Conservation (phyloP, 495 filamentous ascomycete species). For the Pseudoneurospora amorphoporcata region DNA sequence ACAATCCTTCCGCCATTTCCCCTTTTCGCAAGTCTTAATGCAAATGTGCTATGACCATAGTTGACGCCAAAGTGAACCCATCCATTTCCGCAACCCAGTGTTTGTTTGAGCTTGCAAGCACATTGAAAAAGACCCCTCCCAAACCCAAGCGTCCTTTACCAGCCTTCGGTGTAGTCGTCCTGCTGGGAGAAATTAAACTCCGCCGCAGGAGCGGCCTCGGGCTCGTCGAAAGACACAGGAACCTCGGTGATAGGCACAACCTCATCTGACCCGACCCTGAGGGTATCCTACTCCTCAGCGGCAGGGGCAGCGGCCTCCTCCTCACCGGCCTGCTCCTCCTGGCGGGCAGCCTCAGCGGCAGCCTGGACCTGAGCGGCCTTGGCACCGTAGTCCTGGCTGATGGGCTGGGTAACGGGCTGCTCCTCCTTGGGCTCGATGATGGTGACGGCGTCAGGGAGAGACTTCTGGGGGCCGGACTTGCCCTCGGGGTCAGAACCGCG, state of each 20-base stretch:
- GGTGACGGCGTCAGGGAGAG: slow-evolving; percentile 93
- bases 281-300: slow-evolving; percentile 36
- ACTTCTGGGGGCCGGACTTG: slow-evolving; percentile 94
- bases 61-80: slow-evolving; percentile 25
- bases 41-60: slow-evolving; percentile 23
- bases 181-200: not conserved
- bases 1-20: slow-evolving; percentile 19
- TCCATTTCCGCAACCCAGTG: slow-evolving; percentile 18
- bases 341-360: slow-evolving; percentile 50
- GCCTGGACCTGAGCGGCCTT: slow-evolving; percentile 82
- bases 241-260: not conserved
- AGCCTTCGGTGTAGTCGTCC: not conserved
- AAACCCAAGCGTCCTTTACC: slow-evolving; percentile 7
- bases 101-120: slow-evolving; percentile 12
- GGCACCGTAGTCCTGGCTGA: slow-evolving; percentile 95
- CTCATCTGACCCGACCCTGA: slow-evolving; percentile 5
- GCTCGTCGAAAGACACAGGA: slow-evolving; percentile 1
- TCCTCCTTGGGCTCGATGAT: slow-evolving; percentile 99
- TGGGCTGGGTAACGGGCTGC: slow-evolving; percentile 81
- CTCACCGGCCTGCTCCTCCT: slow-evolving; percentile 51
- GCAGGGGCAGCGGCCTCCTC: slow-evolving; percentile 39
- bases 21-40: slow-evolving; percentile 24
- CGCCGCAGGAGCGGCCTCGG: not conserved
- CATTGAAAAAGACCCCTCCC: slow-evolving; percentile 9
- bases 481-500: slow-evolving; percentile 98